Conservation (phyloP, 2,329 filamentous ascomycete species). For the Aurifilum marmelostoma region DNA sequence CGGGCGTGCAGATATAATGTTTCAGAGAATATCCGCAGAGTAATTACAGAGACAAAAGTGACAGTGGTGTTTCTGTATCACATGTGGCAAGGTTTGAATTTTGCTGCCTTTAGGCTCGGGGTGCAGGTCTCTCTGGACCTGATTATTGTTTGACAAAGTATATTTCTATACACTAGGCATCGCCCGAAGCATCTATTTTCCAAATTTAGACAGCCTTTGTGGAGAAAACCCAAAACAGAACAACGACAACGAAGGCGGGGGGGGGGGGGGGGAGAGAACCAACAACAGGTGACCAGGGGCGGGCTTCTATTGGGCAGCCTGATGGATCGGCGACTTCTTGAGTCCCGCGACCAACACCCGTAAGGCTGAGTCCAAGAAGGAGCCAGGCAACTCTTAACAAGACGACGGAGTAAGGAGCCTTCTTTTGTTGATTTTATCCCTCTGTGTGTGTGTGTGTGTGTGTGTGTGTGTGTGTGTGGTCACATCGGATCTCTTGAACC, state of each 20-base stretch:
- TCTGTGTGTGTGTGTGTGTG: background rate
- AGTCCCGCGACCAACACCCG: background rate
- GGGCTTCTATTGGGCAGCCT: background rate
- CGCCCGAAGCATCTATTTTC: background rate
- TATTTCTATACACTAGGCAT: background rate
- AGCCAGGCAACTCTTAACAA: background rate
- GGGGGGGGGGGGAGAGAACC: no score
- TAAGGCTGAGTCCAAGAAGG: background rate
- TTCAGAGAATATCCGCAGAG: background rate
- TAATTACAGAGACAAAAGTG: no score
- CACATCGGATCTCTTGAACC: background rate
- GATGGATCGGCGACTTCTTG: background rate
- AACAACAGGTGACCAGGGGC: background rate
- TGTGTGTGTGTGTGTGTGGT: background rate
- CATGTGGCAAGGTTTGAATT: no score
- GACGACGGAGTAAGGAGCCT: background rate
- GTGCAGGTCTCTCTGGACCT: background rate
- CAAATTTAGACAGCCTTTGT: background rate
- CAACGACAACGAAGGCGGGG: no score
- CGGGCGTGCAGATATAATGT: background rate
- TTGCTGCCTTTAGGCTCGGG: background rate
- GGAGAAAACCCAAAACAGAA: background rate
- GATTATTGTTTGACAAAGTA: background rate
- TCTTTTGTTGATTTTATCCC: background rate
- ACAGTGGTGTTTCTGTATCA: no score